Evolutionary conservation across 352 stramenopile genomes (phyloP), one percentile per base, ranked within the genome.

Genomic region (Aphanomyces euteiches): DNA sequence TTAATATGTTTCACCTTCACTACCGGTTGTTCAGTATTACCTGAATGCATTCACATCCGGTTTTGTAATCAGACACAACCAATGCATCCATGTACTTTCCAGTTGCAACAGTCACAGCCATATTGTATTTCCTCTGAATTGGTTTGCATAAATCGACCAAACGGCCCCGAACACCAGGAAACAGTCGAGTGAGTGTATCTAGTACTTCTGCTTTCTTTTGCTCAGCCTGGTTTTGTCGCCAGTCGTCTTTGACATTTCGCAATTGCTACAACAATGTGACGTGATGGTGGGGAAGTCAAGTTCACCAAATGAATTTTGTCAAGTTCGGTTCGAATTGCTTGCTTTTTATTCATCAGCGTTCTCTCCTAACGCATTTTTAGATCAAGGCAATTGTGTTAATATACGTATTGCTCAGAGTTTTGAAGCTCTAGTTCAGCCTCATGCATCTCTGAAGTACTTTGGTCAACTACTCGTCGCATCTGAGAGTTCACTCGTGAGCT

Each of bases 71-170:
- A 1, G 57, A 65, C 13, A 95, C 87, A 58, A 95, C 87, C 40
- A 95, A 81, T 19, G 89, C 84, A 72, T 99, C 96, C 93, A 99
- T 98, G 79, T 99, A 90, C 65, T 98, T 98, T 54, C 97, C 97
- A n/a, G 92, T 96, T 37, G 96, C 97, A 2, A 99, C 94, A 0
- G 95, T 98, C 21, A 99, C 93, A 28, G 96, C 97, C 75, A 99
- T 89, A 77, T 98, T 98, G 82, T 98, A 99, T 69, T 97, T 95
- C 41, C 93, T 82, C 74, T 99, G 94, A 19, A 94, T 90, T 0
- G 98, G 97, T 53, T 96, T 97, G 82, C 96, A 99, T 6, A 99
- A 76, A 74, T 99, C 96, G 0, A 98, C 94, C 0, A 99, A 78
- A 17, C 97, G 90, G 3, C 98, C 97, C 36, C 90, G 86, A 38